These are phyloP conservation scores for Kwoniella sp. DNA, from an alignment of 768 basidiomycete genomes.

Conservation along the genomic window DNA sequence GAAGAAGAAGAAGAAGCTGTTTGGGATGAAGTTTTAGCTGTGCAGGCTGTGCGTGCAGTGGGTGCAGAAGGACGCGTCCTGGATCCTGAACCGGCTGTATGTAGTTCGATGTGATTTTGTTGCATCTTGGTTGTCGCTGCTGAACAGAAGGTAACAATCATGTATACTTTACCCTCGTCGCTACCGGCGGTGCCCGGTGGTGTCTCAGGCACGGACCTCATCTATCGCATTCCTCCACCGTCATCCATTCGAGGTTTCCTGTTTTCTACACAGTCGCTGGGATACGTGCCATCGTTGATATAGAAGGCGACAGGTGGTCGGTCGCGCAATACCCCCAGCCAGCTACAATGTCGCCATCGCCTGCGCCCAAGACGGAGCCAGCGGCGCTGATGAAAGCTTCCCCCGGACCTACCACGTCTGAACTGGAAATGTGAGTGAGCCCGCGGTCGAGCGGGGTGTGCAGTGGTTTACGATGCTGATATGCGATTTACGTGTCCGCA, in stretches of 20 bases:
- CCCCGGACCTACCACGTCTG: constrained; percentile 10
- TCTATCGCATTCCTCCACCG: neutral
- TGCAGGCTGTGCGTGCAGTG: too few relatives aligned
- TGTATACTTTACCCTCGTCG: neutral
- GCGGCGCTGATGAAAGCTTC: neutral
- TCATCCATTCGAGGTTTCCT: neutral
- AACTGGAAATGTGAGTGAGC: constrained; percentile 15
- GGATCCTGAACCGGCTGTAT: too few relatives aligned
- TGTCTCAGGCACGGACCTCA: constrained; percentile 1
- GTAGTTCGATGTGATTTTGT: too few relatives aligned
- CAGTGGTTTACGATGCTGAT: too few relatives aligned
- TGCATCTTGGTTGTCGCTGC: too few relatives aligned
- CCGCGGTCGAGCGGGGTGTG: too few relatives aligned
- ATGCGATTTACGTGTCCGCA: too few relatives aligned
- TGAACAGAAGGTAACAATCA: neutral
- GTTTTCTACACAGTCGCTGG: neutral
- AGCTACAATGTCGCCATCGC: constrained; percentile 1
- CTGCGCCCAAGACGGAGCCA: neutral
- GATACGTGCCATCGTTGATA: neutral
- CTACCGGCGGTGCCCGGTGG: neutral
- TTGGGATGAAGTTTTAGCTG: constrained; percentile 29
- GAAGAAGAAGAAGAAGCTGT: constrained; percentile 41
- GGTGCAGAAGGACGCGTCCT: too few relatives aligned
- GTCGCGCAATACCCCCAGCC: too few relatives aligned
- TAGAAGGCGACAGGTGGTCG: too few relatives aligned